Percentiles rank a stretch among this genome's conserved stretches.
These are phyloP conservation scores for Sarcocystis neurona DNA, from an alignment of 169 alveolate genomes.

Conservation along the genomic window DNA sequence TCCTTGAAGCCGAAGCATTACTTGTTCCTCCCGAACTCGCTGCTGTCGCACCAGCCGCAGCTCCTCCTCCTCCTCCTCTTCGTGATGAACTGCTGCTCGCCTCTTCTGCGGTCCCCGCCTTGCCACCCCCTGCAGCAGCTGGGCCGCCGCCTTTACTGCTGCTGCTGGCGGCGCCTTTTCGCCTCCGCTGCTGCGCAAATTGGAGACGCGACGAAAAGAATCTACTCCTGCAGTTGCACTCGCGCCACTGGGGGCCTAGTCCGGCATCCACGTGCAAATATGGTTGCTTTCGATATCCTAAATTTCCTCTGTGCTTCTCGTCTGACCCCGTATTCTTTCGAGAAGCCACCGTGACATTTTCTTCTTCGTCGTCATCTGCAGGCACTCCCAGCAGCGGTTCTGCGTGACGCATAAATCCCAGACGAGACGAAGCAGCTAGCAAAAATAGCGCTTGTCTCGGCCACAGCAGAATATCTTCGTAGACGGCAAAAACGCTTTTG, in stretches of 20 bases:
- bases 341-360: background rate
- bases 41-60: too few species aligned
- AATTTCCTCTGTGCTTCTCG: too few species aligned
- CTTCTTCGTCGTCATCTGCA: background rate
- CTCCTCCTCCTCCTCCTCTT: background rate
- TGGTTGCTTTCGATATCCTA: too few species aligned
- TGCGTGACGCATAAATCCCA: constrained; percentile 34
- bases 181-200: background rate
- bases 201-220: background rate
- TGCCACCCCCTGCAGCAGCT: background rate
- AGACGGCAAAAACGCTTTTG: constrained; percentile 45
- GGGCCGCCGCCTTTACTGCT: background rate
- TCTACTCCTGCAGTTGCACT: constrained; percentile 24
- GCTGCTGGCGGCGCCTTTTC: background rate
- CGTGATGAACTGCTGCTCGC: background rate
- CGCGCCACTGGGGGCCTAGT: constrained; percentile 21
- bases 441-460: constrained; percentile 56
- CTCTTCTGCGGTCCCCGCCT: background rate
- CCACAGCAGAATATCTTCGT: constrained; percentile 51
- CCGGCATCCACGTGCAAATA: constrained; percentile 27
- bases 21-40: too few species aligned
- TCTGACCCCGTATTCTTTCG: background rate
- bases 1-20: too few species aligned
- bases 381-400: constrained; percentile 16
- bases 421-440: constrained; percentile 17